A percentile compares a stretch with the other conserved stretches of the same genome.
Evolutionary conservation across 1,284 basidiomycete species (phyloP).

Genomic region (Cerioporus squamosus): DNA sequence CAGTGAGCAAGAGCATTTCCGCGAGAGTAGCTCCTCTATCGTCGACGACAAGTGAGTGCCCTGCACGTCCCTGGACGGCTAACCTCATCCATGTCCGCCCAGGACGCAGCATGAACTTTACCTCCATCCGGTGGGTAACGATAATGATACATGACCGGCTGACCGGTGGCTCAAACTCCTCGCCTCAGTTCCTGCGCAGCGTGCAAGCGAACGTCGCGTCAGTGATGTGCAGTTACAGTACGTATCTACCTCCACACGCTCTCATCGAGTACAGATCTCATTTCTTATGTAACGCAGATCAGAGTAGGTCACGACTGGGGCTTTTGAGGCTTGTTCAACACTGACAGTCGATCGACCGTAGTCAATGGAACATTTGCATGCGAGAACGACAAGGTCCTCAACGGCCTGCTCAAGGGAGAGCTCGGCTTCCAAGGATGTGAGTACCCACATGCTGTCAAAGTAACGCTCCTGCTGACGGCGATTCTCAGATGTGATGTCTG

Average conservation of each 20-base stretch:
- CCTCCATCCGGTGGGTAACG: constrained; percentile 43
- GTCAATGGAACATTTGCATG: constrained; percentile 72
- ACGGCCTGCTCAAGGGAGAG: constrained; percentile 76
- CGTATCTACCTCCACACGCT: constrained; percentile 3
- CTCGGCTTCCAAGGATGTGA: constrained; percentile 74
- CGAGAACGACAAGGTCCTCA: constrained; percentile 69
- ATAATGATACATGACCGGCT: neutral
- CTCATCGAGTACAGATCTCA: neutral
- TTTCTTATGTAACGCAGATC: constrained; percentile 34
- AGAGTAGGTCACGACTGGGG: constrained; percentile 36
- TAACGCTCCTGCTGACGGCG: neutral
- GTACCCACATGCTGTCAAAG: constrained; percentile 24
- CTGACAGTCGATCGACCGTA: constrained; percentile 15
- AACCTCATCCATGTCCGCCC: neutral
- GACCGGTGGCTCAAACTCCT: neutral
- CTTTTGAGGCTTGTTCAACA: neutral
- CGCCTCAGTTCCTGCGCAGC: constrained; percentile 57
- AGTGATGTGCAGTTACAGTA: constrained; percentile 77
- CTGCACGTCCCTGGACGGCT: neutral
- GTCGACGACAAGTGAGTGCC: constrained; percentile 62
- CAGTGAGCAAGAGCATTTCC: constrained; percentile 62
- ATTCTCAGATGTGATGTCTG: constrained; percentile 33
- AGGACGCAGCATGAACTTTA: constrained; percentile 56
- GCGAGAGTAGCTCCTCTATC: constrained; percentile 56
- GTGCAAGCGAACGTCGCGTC: constrained; percentile 70